Evolutionary conservation across 371 early-diverging fungal species (phyloP), one percentile per base, ranked within the genome.

Genomic region (Syncephalastrum monosporum): DNA sequence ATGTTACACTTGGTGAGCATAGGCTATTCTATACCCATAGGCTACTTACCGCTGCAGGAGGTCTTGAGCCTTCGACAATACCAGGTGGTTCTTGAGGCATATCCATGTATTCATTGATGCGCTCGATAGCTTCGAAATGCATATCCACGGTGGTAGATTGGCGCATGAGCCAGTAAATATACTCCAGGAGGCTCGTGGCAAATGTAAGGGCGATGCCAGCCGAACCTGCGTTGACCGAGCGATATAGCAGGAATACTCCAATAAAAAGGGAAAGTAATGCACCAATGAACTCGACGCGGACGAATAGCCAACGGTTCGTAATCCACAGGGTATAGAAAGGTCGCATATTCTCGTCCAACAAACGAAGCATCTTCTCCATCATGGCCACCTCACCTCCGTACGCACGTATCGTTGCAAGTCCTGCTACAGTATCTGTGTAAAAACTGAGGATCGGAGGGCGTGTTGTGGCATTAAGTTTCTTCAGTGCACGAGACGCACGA

Each of bases 91-190:
- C 93, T 60, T 87, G 85, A 46, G 87, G 84, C 65, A 90, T 75
- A 0, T 67, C 64, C 63, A 82, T 65, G 63, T 91, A 95, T 64
- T 94, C 87, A 27, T 80, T 74, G 8, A 92, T 79, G 17, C 93
- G 85, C 59, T 95, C 94, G 4, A 94, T 87, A 14, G 89, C 79
- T 74, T 91, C 91, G 82, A 92, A 83, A 64, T 86, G 81, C 88
- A 89, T 91, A 71, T 94, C 95, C 47, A 92, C 82, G 8, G 84
- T 79, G 4, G 93, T 89, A 42, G 87, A 88, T 58, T 75, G 83
- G 42, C 93, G 80, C 61, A 95, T 86, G 13, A 85, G 50, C 92
- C 94, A 93, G 48, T 79, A 79, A 6, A 92, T 76, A 51, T 85
- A 82, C 45, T 88, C 87, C 19, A 88, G 68, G 23, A 83, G 63